A percentile compares a stretch with the other conserved stretches of the same genome.
phyloP scores from a whole-genome alignment of 768 basidiomycete species.

The Mycena olivaceomarginata region DNA sequence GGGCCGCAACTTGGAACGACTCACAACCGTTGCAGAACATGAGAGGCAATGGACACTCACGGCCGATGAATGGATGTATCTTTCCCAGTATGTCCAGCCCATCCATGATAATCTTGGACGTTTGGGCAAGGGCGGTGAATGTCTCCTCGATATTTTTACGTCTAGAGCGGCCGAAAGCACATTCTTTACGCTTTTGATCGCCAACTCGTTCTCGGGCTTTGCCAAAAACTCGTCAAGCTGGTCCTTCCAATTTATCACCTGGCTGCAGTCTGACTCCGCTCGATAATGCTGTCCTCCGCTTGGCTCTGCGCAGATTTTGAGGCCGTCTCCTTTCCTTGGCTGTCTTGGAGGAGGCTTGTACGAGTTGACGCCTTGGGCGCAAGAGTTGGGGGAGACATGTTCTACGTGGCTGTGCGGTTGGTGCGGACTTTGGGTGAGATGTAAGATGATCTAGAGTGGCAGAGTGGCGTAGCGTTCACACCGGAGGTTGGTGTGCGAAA shows the following conservation, averaged over 20 bases:
- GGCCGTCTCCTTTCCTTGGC: neutral
- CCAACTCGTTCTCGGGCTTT: neutral
- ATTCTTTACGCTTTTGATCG: neutral
- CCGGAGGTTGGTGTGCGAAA: neutral
- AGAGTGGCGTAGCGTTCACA: neutral
- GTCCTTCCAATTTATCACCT: too few relatives aligned
- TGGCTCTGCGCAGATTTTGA: neutral
- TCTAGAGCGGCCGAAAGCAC: neutral
- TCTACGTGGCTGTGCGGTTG: neutral
- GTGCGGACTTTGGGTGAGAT: neutral
- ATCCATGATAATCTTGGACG: neutral
- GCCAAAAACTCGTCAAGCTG: neutral
- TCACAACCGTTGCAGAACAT: neutral
- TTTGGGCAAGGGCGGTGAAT: neutral
- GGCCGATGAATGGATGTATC: neutral
- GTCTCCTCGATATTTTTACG: neutral
- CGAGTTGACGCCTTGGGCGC: neutral
- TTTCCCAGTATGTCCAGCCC: neutral
- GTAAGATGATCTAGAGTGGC: neutral
- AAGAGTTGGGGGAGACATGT: neutral
- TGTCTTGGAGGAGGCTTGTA: neutral
- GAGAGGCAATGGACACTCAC: neutral
- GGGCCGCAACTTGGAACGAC: neutral
- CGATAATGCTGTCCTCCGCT: neutral
- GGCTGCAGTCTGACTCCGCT: neutral